These are phyloP conservation scores for Chlorencoelia australis DNA, from an alignment of 2,329 filamentous ascomycete species.

Conservation along the genomic window DNA sequence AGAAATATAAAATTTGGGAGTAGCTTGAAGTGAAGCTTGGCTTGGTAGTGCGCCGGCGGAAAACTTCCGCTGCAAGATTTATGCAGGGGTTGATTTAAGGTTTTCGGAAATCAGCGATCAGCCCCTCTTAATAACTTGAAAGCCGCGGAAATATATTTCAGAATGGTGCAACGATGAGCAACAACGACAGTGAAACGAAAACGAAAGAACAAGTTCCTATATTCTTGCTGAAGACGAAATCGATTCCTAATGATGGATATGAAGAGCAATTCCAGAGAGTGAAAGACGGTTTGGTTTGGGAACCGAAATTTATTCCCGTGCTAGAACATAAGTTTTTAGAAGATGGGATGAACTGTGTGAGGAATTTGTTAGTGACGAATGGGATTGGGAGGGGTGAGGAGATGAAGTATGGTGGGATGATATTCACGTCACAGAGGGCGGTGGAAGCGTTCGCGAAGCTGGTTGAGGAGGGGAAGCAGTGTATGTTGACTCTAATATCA, in stretches of 20 bases:
- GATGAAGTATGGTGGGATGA: slow-evolving; percentile 58
- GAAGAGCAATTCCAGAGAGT: slow-evolving; percentile 51
- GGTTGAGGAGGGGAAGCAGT: slow-evolving; percentile 37
- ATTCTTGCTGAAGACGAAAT: slow-evolving; percentile 70
- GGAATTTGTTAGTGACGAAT: slow-evolving; percentile 36
- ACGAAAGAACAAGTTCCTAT: slow-evolving; percentile 38
- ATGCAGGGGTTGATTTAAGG: slow-evolving; percentile 1
- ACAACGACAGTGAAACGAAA: neutral
- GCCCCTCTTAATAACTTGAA: neutral
- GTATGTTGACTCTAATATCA: slow-evolving; percentile 2
- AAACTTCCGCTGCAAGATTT: neutral
- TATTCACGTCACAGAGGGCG: slow-evolving; percentile 76
- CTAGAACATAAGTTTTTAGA: slow-evolving; percentile 60
- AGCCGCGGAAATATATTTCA: neutral
- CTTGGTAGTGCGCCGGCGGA: slow-evolving; percentile 1
- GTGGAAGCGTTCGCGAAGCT: slow-evolving; percentile 66
- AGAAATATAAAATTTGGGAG: no score
- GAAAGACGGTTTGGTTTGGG: slow-evolving; percentile 38
- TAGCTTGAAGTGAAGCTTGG: neutral
- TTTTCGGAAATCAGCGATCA: neutral
- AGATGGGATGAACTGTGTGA: slow-evolving; percentile 44
- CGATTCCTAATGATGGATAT: slow-evolving; percentile 61
- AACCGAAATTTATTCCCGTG: slow-evolving; percentile 65
- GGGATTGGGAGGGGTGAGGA: slow-evolving; percentile 31
- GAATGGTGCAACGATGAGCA: neutral